A percentile compares a stretch with the other conserved stretches of the same genome.
These are phyloP conservation scores for Tulasnella sp. DNA, from an alignment of 768 basidiomycete species.

Conservation along the genomic window DNA sequence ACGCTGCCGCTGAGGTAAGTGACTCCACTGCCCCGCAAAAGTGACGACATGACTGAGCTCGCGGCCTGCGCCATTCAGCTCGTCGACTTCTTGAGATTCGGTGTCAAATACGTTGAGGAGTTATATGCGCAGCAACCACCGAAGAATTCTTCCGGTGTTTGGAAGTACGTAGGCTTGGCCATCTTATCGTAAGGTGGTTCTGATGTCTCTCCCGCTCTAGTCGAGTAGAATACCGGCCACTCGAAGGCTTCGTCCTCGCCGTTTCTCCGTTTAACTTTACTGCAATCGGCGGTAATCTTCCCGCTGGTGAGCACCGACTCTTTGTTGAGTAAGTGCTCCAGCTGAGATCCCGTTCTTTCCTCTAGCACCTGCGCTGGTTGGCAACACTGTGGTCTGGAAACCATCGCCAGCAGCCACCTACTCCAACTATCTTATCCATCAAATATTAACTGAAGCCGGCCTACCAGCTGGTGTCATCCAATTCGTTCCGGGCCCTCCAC, in stretches of 20 bases:
- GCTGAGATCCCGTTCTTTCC: conserved; percentile 1
- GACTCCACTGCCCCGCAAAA: not conserved
- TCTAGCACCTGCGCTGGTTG: conserved; percentile 82
- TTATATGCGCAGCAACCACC: conserved; percentile 86
- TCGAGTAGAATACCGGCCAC: conserved; percentile 90
- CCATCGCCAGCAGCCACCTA: conserved; percentile 94
- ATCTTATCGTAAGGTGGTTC: not conserved
- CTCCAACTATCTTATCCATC: conserved; percentile 87
- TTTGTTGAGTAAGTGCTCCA: not conserved
- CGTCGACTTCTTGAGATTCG: conserved; percentile 91
- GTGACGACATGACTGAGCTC: conserved; percentile 6
- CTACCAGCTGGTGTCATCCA: conserved; percentile 93
- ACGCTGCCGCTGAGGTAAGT: conserved; percentile 90
- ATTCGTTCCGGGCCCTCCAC: conserved; percentile 87
- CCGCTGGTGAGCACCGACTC: conserved; percentile 48
- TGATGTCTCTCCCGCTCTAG: conserved; percentile 40
- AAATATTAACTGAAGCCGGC: conserved; percentile 91
- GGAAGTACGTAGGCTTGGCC: conserved; percentile 72
- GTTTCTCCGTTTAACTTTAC: conserved; percentile 99
- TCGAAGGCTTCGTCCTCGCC: conserved; percentile 98
- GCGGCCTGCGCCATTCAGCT: conserved; percentile 44
- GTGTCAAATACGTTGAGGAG: conserved; percentile 95
- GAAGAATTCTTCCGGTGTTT: conserved; percentile 77
- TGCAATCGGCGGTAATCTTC: conserved; percentile 94
- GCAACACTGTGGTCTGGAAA: conserved; percentile 96